A percentile compares a stretch with the other conserved stretches of the same genome.
These are phyloP conservation scores for Liquidambar formosana DNA, from an alignment of 164 flowering plant genomes.

Conservation along the genomic window DNA sequence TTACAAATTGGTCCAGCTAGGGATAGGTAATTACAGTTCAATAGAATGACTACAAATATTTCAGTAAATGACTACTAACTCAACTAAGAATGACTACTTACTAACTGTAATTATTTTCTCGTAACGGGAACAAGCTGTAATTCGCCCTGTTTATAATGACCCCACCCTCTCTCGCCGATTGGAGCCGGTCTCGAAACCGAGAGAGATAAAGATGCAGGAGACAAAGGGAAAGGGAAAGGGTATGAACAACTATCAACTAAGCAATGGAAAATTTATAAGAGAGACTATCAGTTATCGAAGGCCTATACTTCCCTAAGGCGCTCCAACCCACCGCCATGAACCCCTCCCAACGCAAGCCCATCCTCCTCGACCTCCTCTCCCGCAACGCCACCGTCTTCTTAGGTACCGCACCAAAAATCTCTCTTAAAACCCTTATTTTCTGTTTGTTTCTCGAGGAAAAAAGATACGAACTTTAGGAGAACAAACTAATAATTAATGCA, in stretches of 20 bases:
- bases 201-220: conserved; percentile 14
- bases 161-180: too few species aligned
- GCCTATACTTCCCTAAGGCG: conserved; percentile 82
- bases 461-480: too few species aligned
- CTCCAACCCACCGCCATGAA: conserved; percentile 41
- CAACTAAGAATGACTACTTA: too few species aligned
- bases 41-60: too few species aligned
- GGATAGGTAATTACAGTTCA: too few species aligned
- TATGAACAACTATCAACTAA: conserved; percentile 27
- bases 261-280: conserved; percentile 61
- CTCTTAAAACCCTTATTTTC: neutral
- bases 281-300: conserved; percentile 62
- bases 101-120: too few species aligned
- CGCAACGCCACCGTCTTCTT: conserved; percentile 82
- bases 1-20: too few species aligned
- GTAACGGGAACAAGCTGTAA: too few species aligned
- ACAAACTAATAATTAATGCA: neutral
- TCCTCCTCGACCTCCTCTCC: conserved; percentile 76
- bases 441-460: neutral
- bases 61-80: too few species aligned
- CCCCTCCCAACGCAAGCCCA: conserved; percentile 59
- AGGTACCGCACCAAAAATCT: conserved; percentile 48
- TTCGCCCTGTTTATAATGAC: too few species aligned
- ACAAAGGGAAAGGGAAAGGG: neutral
- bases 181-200: neutral